A percentile compares a stretch with the other conserved stretches of the same genome.
Evolutionary conservation across 495 filamentous ascomycete species (phyloP).

Genomic region (Trichoderma parareesei): DNA sequence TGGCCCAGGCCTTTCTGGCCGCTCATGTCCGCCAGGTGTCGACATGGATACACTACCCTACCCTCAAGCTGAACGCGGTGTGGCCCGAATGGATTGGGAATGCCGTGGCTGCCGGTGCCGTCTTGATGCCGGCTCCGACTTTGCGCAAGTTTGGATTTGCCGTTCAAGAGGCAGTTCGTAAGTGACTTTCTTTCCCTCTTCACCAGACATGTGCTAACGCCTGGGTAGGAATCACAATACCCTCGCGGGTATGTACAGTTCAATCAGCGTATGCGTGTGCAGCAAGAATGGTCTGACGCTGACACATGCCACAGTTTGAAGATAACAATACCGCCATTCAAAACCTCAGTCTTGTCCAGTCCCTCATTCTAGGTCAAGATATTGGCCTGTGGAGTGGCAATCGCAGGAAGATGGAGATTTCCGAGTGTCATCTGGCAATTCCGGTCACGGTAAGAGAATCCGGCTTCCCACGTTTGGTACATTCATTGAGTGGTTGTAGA

Average conservation of each 20-base stretch:
- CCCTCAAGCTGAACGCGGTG: constrained; percentile 41
- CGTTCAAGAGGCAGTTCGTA: constrained; percentile 51
- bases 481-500: constrained; percentile 26
- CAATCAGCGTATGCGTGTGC: not conserved
- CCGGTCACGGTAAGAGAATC: constrained; percentile 34
- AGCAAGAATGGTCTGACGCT: not conserved
- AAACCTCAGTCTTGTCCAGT: constrained; percentile 47
- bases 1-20: constrained; percentile 53
- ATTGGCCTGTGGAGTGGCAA: constrained; percentile 61
- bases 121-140: constrained; percentile 44
- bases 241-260: constrained; percentile 24
- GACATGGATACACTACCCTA: constrained; percentile 51
- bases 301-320: constrained; percentile 35
- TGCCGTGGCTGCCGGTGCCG: constrained; percentile 48
- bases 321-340: constrained; percentile 49
- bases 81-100: constrained; percentile 49
- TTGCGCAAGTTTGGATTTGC: constrained; percentile 56
- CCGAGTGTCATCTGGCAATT: constrained; percentile 49
- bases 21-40: constrained; percentile 40
- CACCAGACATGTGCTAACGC: not conserved
- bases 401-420: constrained; percentile 59
- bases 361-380: constrained; percentile 46
- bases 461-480: not conserved
- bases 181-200: constrained; percentile 11
- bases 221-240: constrained; percentile 29